Base-by-base conservation (phyloP, 192 early-diverging fungal species). In the Linnemannia zychae region DNA sequence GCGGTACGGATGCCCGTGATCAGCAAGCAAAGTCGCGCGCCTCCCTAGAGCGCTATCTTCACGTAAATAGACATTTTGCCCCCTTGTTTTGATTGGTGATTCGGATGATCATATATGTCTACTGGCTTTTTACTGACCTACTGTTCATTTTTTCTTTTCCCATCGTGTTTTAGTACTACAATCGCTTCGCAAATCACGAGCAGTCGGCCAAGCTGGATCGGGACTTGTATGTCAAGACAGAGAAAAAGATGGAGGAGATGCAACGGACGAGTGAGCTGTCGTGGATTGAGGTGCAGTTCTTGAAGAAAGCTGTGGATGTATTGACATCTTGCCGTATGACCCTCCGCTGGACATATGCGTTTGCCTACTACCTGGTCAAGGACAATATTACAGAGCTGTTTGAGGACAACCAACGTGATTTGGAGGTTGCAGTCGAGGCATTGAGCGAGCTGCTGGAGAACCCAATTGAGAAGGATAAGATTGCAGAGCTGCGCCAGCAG, bases 221-320 rank as follows among this genome's bases (percentile, higher is more conserved):
- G 57, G 93, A 97, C 49, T 87, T 96, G 53, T 93, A 95, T 70
- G 88, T 91, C 36, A 95, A 96, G 87, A 97, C 97, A 24, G 97
- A 97, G 74, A 92, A 92, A 71, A 97, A 97, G 83, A 99, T 99
- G 97, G 96, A 97, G 77, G 95, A 96, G 80, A 95, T 99, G 93
- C 99, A 99, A 88, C 91, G 93, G 72, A 92, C 92, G 7, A 94
- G 94, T 37, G 93, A 94, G 22, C 88, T 99, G 67, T 97, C 96
- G 28, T 99, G 98, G 98, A 99, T 99, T 81, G 97, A 99, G 90
- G 98, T 98, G 7, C 98, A 99, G 89, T 99, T 99, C 86, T 86
- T 99, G 38, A 92, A 92, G 69, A 95, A 94, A 47, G 98, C 98
- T 5, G 97, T 97, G 49, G 96, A 97, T 78, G 95, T 95, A 0